A percentile compares a stretch with the other conserved stretches of the same genome.
Conservation (phyloP, 768 basidiomycete genomes). For the Filobasidium wieringae region DNA sequence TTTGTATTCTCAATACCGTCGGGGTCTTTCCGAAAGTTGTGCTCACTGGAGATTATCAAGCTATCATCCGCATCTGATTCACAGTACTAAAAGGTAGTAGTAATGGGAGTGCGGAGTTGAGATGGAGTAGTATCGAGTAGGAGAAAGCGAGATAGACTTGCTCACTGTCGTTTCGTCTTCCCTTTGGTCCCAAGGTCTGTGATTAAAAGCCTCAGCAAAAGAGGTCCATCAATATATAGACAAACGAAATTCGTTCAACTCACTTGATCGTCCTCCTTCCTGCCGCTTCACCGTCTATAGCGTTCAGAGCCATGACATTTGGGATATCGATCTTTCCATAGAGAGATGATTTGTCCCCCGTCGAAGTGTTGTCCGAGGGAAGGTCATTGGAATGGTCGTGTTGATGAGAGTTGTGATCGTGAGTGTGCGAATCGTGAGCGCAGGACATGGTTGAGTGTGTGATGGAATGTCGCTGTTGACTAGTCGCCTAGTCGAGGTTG, state of each 20-base stretch:
- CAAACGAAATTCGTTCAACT: neutral
- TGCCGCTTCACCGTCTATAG: constrained; percentile 42
- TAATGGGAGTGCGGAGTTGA: constrained; percentile 1
- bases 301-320: constrained; percentile 73
- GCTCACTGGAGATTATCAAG: constrained; percentile 42
- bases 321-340: constrained; percentile 62
- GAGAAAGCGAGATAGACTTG: too few species aligned
- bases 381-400: constrained; percentile 36
- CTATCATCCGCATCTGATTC: constrained; percentile 89
- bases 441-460: constrained; percentile 11
- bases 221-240: neutral
- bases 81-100: constrained; percentile 47
- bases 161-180: constrained; percentile 58
- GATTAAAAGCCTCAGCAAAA: neutral
- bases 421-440: constrained; percentile 41
- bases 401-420: constrained; percentile 42
- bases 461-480: too few species aligned
- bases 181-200: constrained; percentile 61
- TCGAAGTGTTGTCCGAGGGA: constrained; percentile 43
- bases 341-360: constrained; percentile 41
- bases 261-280: constrained; percentile 55
- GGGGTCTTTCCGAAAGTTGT: constrained; percentile 3
- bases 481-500: too few species aligned
- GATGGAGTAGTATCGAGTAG: neutral
- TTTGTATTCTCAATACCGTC: too few species aligned